phyloP scores from a whole-genome alignment of 1,284 basidiomycete genomes.

The Coniferiporia sulphurascens region DNA sequence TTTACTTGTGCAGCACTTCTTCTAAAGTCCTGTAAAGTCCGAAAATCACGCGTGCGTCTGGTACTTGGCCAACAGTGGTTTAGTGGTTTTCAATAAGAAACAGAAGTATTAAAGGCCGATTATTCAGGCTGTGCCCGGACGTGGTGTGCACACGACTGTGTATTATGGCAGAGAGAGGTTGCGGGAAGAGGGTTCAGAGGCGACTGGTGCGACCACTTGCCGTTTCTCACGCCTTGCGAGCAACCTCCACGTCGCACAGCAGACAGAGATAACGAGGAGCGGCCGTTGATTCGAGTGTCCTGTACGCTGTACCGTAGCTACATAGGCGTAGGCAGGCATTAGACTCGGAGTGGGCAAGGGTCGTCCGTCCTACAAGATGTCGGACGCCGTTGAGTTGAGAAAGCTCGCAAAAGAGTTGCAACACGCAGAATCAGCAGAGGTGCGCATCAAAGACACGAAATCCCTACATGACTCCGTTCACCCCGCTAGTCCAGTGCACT shows the following conservation, averaged over 20 bases:
- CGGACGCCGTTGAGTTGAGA: conserved; percentile 59
- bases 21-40: too few species aligned
- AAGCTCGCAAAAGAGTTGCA: conserved; percentile 76
- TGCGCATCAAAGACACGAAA: conserved; percentile 39
- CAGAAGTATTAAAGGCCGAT: too few species aligned
- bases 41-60: too few species aligned
- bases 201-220: background rate
- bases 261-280: background rate
- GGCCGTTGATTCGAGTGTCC: background rate
- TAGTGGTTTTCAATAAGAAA: too few species aligned
- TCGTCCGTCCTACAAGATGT: conserved; percentile 24
- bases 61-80: too few species aligned
- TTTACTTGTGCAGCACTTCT: too few species aligned
- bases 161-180: too few species aligned
- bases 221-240: conserved; percentile 2
- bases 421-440: conserved; percentile 54
- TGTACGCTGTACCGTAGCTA: conserved; percentile 3
- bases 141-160: too few species aligned
- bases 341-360: background rate
- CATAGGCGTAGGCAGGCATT: background rate
- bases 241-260: background rate
- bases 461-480: conserved; percentile 35
- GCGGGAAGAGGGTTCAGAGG: too few species aligned
- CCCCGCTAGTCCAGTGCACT: conserved; percentile 29
- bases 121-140: too few species aligned